These are phyloP conservation scores for Phlyctochytrium bullatum DNA, from an alignment of 192 early-diverging fungal genomes.

Conservation along the genomic window DNA sequence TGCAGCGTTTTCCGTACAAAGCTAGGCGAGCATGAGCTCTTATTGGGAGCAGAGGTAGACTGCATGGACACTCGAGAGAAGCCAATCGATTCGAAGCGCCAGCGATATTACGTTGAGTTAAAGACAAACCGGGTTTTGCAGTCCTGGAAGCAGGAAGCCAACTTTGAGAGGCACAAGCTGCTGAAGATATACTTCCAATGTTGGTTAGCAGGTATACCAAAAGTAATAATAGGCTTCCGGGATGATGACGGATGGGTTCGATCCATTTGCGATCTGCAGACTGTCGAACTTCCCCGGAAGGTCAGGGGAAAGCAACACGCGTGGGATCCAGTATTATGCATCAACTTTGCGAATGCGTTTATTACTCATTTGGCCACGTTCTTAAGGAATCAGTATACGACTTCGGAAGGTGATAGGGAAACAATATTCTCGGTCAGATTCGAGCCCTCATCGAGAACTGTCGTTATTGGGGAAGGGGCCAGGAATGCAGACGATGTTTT, in stretches of 20 bases:
- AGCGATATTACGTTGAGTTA: conserved; percentile 78
- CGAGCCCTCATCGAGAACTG: too few relatives aligned
- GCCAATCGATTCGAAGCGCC: conserved; percentile 13
- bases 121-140: conserved; percentile 76
- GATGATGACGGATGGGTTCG: conserved; percentile 66
- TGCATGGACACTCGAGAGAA: conserved; percentile 46
- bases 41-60: conserved; percentile 94
- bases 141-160: conserved; percentile 39
- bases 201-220: conserved; percentile 83
- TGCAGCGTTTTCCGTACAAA: conserved; percentile 81
- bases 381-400: too few relatives aligned
- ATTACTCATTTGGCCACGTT: too few relatives aligned
- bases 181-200: conserved; percentile 93
- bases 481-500: too few relatives aligned
- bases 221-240: conserved; percentile 81
- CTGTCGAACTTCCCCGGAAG: conserved; percentile 75
- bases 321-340: conserved; percentile 4
- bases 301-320: conserved; percentile 55
- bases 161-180: conserved; percentile 79
- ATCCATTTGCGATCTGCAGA: conserved; percentile 63
- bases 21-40: conserved; percentile 62
- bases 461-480: too few relatives aligned
- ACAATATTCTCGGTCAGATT: too few relatives aligned
- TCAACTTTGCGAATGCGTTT: conserved; percentile 5
- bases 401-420: too few relatives aligned